Percentiles rank a stretch among this genome's conserved stretches.
Conservation (phyloP, 306 rosid genomes). For the Ceratonia siliqua region DNA sequence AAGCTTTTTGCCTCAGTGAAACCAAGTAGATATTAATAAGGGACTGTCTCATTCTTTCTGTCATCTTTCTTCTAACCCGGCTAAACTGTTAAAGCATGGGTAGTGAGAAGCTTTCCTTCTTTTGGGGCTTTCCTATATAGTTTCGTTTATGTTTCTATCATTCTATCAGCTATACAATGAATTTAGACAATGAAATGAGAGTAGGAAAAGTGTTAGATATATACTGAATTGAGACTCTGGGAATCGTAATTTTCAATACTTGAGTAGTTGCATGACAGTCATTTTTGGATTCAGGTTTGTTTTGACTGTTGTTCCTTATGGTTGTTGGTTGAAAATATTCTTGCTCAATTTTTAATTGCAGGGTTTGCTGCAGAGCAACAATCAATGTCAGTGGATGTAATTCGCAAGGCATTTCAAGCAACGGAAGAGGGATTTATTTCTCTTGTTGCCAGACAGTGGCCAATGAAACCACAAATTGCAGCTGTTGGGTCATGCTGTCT, state of each 20-base stretch:
- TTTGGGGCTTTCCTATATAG: background rate
- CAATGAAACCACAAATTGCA: constrained; percentile 68
- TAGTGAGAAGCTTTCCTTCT: background rate
- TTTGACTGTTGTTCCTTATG: background rate
- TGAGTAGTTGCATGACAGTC: background rate
- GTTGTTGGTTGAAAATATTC: background rate
- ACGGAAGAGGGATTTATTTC: constrained; percentile 75
- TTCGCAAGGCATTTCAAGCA: constrained; percentile 75
- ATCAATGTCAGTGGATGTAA: constrained; percentile 63
- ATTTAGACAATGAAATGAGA: background rate
- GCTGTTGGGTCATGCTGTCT: constrained; percentile 83
- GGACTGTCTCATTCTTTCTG: background rate
- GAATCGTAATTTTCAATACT: background rate
- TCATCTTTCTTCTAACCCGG: background rate
- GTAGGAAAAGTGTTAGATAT: background rate
- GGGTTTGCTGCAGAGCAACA: constrained; percentile 68
- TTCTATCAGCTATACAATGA: background rate
- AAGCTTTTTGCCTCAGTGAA: background rate
- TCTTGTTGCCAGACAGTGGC: constrained; percentile 64
- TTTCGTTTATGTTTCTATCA: background rate
- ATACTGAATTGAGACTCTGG: background rate
- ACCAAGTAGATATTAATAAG: background rate
- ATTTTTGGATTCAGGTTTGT: background rate
- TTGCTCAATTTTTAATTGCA: constrained; percentile 30
- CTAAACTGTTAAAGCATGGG: background rate